These are phyloP conservation scores for Zygoascus hellenicus DNA, from an alignment of 1,139 yeast genomes.

Conservation along the genomic window DNA sequence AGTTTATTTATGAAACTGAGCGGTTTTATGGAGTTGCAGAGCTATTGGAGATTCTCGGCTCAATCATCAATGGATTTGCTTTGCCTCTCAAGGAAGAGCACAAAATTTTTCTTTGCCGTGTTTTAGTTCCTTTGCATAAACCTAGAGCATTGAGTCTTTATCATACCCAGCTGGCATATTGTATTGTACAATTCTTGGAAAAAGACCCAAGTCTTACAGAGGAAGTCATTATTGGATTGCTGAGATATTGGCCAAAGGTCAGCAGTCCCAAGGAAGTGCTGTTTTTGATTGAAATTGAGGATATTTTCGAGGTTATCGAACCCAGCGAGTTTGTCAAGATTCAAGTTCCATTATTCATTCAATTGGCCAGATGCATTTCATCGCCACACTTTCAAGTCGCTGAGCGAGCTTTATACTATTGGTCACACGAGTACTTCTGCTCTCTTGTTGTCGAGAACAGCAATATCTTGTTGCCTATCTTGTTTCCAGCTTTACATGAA, in stretches of 20 bases:
- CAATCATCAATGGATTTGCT: conserved; percentile 96
- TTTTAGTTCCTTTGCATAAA: conserved; percentile 90
- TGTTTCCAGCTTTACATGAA: conserved; percentile 86
- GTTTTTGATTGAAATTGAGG: conserved; percentile 94
- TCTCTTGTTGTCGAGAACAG: conserved; percentile 84
- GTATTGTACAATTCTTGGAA: conserved; percentile 93
- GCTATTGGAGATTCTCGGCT: conserved; percentile 87
- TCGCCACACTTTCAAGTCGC: conserved; percentile 97
- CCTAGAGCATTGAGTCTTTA: conserved; percentile 81
- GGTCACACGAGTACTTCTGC: conserved; percentile 93
- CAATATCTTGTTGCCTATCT: conserved; percentile 86
- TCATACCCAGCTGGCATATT: conserved; percentile 95
- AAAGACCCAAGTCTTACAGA: conserved; percentile 90
- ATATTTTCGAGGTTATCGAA: conserved; percentile 92
- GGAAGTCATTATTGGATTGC: conserved; percentile 87
- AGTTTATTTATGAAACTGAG: conserved; percentile 91
- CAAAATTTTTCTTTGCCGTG: conserved; percentile 79
- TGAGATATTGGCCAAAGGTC: conserved; percentile 96
- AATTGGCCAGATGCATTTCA: conserved; percentile 86
- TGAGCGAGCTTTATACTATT: conserved; percentile 88
- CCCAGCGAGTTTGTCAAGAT: conserved; percentile 88
- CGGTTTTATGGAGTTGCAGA: conserved; percentile 96
- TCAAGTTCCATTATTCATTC: conserved; percentile 90
- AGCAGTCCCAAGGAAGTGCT: conserved; percentile 93
- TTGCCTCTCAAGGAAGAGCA: conserved; percentile 96